Evolutionary conservation across 2,329 filamentous ascomycete genomes (phyloP).

Genomic region (Aureobasidium sp.): DNA sequence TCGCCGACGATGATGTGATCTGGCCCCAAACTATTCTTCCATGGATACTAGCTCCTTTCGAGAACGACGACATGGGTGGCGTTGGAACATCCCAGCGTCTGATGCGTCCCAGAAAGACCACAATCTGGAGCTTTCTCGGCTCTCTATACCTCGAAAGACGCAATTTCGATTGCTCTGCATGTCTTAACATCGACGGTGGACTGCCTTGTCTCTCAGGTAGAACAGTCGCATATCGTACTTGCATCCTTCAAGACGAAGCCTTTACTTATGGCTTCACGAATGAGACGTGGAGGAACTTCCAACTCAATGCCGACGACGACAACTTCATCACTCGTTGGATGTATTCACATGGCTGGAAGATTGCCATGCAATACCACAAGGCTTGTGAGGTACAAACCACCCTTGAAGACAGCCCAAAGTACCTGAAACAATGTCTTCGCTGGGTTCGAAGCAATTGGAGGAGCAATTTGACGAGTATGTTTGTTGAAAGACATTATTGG

Average conservation of each 20-base stretch:
- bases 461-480: conserved; percentile 86
- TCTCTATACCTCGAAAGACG: conserved; percentile 86
- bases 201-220: conserved; percentile 95
- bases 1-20: conserved; percentile 92
- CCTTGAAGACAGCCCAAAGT: conserved; percentile 79
- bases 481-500: conserved; percentile 76
- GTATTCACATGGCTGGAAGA: conserved; percentile 85
- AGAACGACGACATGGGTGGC: conserved; percentile 72
- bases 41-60: conserved; percentile 90
- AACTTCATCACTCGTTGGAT: conserved; percentile 98
- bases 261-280: conserved; percentile 87
- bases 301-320: conserved; percentile 92
- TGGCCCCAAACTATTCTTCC: conserved; percentile 80
- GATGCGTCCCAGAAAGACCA: conserved; percentile 55
- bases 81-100: conserved; percentile 89
- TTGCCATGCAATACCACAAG: conserved; percentile 86
- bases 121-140: conserved; percentile 80
- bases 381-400: conserved; percentile 91
- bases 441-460: conserved; percentile 98
- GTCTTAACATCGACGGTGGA: conserved; percentile 87
- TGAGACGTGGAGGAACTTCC: conserved; percentile 80
- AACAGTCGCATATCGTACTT: conserved; percentile 82
- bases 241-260: conserved; percentile 74
- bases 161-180: conserved; percentile 95
- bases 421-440: conserved; percentile 83